phyloP scores from a whole-genome alignment of 768 basidiomycete genomes.

The Gyrodon lividus region DNA sequence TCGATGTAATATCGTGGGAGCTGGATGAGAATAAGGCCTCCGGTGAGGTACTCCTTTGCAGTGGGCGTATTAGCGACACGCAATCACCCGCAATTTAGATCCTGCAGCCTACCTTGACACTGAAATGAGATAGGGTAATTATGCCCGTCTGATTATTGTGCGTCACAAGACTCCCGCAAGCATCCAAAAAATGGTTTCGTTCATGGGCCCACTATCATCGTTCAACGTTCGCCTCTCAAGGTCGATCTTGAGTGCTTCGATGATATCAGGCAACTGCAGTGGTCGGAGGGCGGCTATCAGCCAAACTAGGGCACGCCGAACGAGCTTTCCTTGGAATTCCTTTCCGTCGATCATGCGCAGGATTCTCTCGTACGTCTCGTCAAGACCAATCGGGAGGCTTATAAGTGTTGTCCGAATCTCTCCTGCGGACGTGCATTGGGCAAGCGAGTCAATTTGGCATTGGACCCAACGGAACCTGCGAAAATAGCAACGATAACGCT shows the following conservation, averaged over 20 bases:
- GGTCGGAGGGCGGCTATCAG: conserved; percentile 9
- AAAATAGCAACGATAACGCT: too few species aligned
- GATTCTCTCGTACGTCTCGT: conserved; percentile 10
- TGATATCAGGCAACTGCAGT: not conserved
- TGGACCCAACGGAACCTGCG: conserved; percentile 18
- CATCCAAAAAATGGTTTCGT: not conserved
- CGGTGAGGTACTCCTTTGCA: conserved; percentile 7
- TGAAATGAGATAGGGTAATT: not conserved
- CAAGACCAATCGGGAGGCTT: conserved; percentile 7
- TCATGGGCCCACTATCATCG: not conserved
- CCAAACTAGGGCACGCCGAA: conserved; percentile 4
- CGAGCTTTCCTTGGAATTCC: not conserved
- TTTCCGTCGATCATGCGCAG: not conserved
- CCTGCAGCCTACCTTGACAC: not conserved
- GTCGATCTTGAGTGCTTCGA: not conserved
- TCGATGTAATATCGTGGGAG: not conserved
- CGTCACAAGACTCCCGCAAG: not conserved
- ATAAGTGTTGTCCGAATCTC: conserved; percentile 2
- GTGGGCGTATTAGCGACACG: too few species aligned
- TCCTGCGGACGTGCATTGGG: conserved; percentile 3
- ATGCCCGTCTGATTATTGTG: not conserved
- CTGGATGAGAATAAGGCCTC: not conserved
- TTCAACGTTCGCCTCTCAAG: not conserved
- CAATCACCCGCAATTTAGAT: too few species aligned
- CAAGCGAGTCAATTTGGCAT: conserved; percentile 12